Base-by-base conservation (phyloP, 805 yeast genomes). In the Saccharomycopsis selenospora region DNA sequence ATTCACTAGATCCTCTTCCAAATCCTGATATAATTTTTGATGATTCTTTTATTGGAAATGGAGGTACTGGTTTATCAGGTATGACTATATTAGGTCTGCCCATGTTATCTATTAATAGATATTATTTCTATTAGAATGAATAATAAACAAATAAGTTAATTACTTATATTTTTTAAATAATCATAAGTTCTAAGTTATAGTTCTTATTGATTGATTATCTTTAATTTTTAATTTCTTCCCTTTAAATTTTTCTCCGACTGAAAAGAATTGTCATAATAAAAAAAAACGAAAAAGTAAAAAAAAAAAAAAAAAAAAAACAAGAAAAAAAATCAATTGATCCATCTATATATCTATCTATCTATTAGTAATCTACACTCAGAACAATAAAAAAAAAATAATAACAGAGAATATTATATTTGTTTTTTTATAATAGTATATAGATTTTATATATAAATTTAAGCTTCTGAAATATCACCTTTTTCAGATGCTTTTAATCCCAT, bases 401-500 rank as follows among this genome's bases (percentile, higher is more conserved):
- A n/a, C n/a, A n/a, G n/a, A n/a, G n/a, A n/a, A n/a, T n/a, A n/a
- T n/a, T n/a, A n/a, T n/a, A n/a, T n/a, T n/a, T n/a, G n/a, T n/a
- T n/a, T n/a, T n/a, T n/a, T n/a, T n/a, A n/a, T n/a, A n/a, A n/a
- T n/a, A n/a, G n/a, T n/a, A n/a, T n/a, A n/a, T 20, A 7, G 25
- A 17, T 14, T 18, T 18, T 18, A 17, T 18, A 17, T 17, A 17
- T 38, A 11, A 17, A 6, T 18, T 33, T 42, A 28, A 38, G 20
- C 24, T 55, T 52, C 96, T 38, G 82, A 77, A 61, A 90, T 90
- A 63, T 87, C 96, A 27, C 56, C 56, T 49, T 80, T 82, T 58
- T 87, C 93, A 56, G 86, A 85, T 4, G 97, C 96, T 51, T 85
- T 87, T 55, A 91, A 75, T 5, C 99, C 99, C 95, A 91, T 89